Conservation (phyloP, 2,329 filamentous ascomycete species). For the Podosphaera fusca region DNA sequence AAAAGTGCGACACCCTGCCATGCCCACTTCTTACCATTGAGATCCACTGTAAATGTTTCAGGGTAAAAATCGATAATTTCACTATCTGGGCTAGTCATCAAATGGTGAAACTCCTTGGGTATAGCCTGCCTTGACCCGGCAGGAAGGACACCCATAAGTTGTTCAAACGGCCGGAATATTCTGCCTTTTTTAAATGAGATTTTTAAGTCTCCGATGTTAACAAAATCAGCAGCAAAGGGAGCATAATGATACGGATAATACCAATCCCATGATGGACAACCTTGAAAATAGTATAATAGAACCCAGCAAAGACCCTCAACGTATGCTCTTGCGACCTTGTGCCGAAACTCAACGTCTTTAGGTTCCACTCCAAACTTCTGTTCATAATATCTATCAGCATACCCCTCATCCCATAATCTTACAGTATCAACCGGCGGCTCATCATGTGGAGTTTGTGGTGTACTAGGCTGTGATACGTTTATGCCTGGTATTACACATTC, state of each 20-base stretch:
- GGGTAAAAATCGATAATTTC: constrained; percentile 97
- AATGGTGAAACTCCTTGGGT: constrained; percentile 63
- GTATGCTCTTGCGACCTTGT: constrained; percentile 74
- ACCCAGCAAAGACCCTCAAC: constrained; percentile 93
- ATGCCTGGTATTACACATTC: constrained; percentile 33
- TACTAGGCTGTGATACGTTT: constrained; percentile 29
- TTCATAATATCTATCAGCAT: constrained; percentile 87
- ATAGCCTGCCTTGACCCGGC: constrained; percentile 83
- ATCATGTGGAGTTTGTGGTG: constrained; percentile 26
- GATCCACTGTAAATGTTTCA: constrained; percentile 72
- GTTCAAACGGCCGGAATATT: constrained; percentile 81
- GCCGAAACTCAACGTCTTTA: constrained; percentile 63
- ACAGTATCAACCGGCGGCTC: constrained; percentile 58
- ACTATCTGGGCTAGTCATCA: constrained; percentile 76
- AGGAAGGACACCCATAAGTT: constrained; percentile 92
- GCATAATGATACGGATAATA: constrained; percentile 98
- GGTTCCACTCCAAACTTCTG: constrained; percentile 80
- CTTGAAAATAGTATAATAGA: constrained; percentile 89
- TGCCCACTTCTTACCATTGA: constrained; percentile 95
- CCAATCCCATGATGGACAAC: constrained; percentile 97
- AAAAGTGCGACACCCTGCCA: constrained; percentile 91
- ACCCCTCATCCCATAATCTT: constrained; percentile 83
- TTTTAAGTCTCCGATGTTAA: constrained; percentile 54
- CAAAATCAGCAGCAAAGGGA: constrained; percentile 88
- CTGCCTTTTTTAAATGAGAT: constrained; percentile 65